Evolutionary conservation across 768 basidiomycete genomes (phyloP).

Genomic region (Boletellus sp.): DNA sequence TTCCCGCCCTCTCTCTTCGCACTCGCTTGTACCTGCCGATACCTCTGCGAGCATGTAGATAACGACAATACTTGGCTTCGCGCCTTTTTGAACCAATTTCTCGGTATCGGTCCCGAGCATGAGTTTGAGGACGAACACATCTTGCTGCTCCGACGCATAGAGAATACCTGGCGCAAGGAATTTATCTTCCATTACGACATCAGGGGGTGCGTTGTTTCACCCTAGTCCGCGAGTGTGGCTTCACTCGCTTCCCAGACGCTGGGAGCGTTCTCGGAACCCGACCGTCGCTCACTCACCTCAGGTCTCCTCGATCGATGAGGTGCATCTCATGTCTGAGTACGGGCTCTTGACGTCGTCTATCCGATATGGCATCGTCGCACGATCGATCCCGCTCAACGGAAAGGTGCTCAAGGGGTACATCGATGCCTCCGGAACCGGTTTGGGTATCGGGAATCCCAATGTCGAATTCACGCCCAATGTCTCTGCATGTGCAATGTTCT

Average conservation of each 20-base stretch:
- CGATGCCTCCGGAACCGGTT: constrained; percentile 54
- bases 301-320: constrained; percentile 50
- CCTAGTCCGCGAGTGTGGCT: not conserved
- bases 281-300: constrained; percentile 64
- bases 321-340: constrained; percentile 55
- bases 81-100: constrained; percentile 66
- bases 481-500: constrained; percentile 52
- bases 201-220: constrained; percentile 41
- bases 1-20: constrained; percentile 58
- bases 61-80: constrained; percentile 79
- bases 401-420: constrained; percentile 68
- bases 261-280: constrained; percentile 59
- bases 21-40: constrained; percentile 50
- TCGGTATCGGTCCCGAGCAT: constrained; percentile 63
- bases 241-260: constrained; percentile 48
- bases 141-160: constrained; percentile 52
- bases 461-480: constrained; percentile 70
- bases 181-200: constrained; percentile 56
- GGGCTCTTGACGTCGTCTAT: constrained; percentile 61
- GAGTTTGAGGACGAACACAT: constrained; percentile 44
- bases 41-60: constrained; percentile 61
- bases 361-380: constrained; percentile 66
- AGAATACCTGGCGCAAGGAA: constrained; percentile 67
- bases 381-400: constrained; percentile 68
- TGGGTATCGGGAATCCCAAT: constrained; percentile 71